These are phyloP conservation scores for Picea abies DNA, from an alignment of 83 land plant genomes.

Conservation along the genomic window DNA sequence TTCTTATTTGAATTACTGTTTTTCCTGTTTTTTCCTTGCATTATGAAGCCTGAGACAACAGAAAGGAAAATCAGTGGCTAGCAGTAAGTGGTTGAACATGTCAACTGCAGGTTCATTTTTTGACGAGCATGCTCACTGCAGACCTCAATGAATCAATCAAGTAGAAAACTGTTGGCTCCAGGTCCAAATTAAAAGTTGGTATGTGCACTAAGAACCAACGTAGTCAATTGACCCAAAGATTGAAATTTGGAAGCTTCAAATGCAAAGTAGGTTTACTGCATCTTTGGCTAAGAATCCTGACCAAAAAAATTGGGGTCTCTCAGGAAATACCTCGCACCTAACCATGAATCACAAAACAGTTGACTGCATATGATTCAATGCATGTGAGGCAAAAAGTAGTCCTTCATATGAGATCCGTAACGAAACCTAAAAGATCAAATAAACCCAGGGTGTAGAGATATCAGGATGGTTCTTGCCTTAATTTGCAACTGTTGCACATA, in stretches of 20 bases:
- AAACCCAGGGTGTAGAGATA: background rate
- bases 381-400: background rate
- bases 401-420: background rate
- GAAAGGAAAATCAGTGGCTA: background rate
- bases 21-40: too few relatives aligned
- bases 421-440: background rate
- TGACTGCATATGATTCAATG: too few relatives aligned
- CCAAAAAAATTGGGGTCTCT: background rate
- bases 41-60: too few relatives aligned
- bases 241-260: background rate
- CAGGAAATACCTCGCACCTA: background rate
- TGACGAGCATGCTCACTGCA: background rate
- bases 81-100: background rate
- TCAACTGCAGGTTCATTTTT: background rate
- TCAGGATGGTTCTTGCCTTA: background rate
- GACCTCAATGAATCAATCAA: background rate
- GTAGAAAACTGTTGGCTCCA: background rate
- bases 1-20: too few relatives aligned
- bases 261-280: background rate
- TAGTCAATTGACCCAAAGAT: background rate
- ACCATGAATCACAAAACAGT: background rate
- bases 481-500: background rate
- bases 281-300: background rate
- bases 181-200: background rate
- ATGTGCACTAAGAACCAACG: background rate